Evolutionary conservation across 2,329 filamentous ascomycete genomes (phyloP).

Genomic region (Stagonosporopsis rhizophila): DNA sequence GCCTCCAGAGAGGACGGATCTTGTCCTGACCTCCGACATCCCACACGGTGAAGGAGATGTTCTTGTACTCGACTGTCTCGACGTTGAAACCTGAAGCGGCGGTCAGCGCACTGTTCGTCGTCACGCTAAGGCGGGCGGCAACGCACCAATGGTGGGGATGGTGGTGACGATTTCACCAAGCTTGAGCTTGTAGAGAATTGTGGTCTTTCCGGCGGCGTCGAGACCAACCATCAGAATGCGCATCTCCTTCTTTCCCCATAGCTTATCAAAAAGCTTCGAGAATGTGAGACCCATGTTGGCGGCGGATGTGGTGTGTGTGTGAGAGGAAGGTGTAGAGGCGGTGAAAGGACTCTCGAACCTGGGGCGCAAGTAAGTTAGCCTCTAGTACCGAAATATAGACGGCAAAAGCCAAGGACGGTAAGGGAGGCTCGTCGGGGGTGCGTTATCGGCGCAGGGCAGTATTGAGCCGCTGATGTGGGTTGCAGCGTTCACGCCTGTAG

Average conservation of each 20-base stretch:
- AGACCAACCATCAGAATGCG: slow-evolving; percentile 96
- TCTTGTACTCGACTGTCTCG: slow-evolving; percentile 98
- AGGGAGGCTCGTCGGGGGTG: slow-evolving; percentile 14
- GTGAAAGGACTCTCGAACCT: slow-evolving; percentile 50
- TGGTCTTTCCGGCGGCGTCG: slow-evolving; percentile 96
- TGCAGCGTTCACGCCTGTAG: slow-evolving; percentile 34
- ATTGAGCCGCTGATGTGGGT: slow-evolving; percentile 37
- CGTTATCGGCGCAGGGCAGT: slow-evolving; percentile 24
- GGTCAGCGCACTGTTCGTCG: slow-evolving; percentile 34
- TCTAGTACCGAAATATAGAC: slow-evolving; percentile 18
- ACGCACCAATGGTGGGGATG: slow-evolving; percentile 85
- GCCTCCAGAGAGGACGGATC: slow-evolving; percentile 95
- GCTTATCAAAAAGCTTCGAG: slow-evolving; percentile 97
- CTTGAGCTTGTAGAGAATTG: slow-evolving; percentile 99
- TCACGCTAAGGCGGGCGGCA: slow-evolving; percentile 14
- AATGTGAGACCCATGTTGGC: slow-evolving; percentile 89
- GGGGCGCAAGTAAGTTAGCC: slow-evolving; percentile 23
- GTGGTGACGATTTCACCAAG: slow-evolving; percentile 97
- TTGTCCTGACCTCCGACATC: slow-evolving; percentile 99
- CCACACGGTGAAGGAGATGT: slow-evolving; percentile 99
- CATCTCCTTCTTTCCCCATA: slow-evolving; percentile 99
- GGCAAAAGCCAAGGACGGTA: slow-evolving; percentile 15
- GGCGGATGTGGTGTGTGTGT: slow-evolving; percentile 49
- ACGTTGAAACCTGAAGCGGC: slow-evolving; percentile 80
- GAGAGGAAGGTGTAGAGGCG: slow-evolving; percentile 30